Conservation (phyloP, 768 basidiomycete genomes). For the Roridomyces roridus region DNA sequence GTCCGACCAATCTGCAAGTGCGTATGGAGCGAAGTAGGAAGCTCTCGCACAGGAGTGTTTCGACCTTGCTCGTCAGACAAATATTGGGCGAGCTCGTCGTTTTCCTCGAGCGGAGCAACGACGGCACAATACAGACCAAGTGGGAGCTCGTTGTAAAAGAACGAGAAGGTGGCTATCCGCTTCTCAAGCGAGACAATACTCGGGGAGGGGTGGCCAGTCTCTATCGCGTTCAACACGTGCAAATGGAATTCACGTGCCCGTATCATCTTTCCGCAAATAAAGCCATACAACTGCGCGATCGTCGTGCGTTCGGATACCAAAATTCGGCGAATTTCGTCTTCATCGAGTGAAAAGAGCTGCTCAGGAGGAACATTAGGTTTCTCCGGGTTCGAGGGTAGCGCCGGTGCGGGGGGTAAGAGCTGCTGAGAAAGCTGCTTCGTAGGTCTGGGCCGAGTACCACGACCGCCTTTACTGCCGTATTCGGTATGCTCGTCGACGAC, state of each 20-base stretch:
- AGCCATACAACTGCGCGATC: conserved; percentile 78
- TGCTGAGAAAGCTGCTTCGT: conserved; percentile 48
- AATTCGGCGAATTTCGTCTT: conserved; percentile 60
- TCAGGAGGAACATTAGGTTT: conserved; percentile 53
- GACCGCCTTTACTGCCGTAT: conserved; percentile 52
- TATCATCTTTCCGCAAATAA: conserved; percentile 67
- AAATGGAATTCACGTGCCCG: conserved; percentile 72
- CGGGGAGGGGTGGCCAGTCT: conserved; percentile 40
- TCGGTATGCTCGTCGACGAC: conserved; percentile 62
- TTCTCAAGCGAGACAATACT: conserved; percentile 58
- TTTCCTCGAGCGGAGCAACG: conserved; percentile 60
- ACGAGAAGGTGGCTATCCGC: conserved; percentile 63
- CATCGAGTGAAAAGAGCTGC: conserved; percentile 61
- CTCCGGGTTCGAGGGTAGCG: conserved; percentile 44
- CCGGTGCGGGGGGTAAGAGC: conserved; percentile 42
- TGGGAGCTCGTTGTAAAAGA: conserved; percentile 69
- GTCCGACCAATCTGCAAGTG: conserved; percentile 65
- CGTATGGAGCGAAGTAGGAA: conserved; percentile 57
- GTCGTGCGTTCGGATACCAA: conserved; percentile 75
- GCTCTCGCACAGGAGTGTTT: conserved; percentile 54
- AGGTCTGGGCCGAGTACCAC: conserved; percentile 21
- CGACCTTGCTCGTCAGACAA: conserved; percentile 55
- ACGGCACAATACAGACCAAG: conserved; percentile 69
- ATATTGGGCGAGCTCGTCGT: conserved; percentile 60
- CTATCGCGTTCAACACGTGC: conserved; percentile 54